A percentile compares a stretch with the other conserved stretches of the same genome.
Conservation (phyloP, 2,329 filamentous ascomycete genomes). For the Trichoderma sp. region DNA sequence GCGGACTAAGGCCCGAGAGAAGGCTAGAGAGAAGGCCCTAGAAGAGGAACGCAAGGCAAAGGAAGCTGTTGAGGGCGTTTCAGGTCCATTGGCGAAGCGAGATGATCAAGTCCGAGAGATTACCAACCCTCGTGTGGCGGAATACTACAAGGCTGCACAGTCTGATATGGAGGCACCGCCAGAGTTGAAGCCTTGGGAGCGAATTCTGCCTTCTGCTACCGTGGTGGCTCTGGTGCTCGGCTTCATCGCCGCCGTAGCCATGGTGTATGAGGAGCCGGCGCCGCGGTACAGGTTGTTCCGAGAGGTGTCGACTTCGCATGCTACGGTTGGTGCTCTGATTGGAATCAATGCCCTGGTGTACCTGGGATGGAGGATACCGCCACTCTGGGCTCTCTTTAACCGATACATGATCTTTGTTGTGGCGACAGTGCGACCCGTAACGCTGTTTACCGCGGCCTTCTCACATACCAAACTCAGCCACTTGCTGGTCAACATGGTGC, state of each 20-base stretch:
- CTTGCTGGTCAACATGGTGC: conserved; percentile 61
- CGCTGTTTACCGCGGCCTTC: conserved; percentile 64
- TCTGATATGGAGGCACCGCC: conserved; percentile 53
- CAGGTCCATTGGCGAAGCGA: conserved; percentile 44
- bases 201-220: conserved; percentile 54
- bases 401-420: conserved; percentile 64
- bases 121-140: conserved; percentile 38
- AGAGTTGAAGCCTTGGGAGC: conserved; percentile 49
- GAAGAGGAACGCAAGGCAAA: conserved; percentile 42
- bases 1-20: conserved; percentile 48
- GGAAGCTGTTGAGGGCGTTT: conserved; percentile 42
- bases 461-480: conserved; percentile 66
- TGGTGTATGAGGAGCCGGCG: conserved; percentile 54
- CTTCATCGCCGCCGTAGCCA: conserved; percentile 43
- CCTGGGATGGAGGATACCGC: conserved; percentile 61
- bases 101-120: conserved; percentile 40
- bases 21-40: conserved; percentile 45
- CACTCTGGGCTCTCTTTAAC: conserved; percentile 65
- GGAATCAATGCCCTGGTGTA: conserved; percentile 58
- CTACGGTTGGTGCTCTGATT: conserved; percentile 63
- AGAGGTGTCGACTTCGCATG: conserved; percentile 59
- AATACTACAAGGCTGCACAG: conserved; percentile 46
- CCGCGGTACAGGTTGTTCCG: conserved; percentile 54
- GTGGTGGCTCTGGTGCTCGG: conserved; percentile 47
- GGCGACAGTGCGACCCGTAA: conserved; percentile 61